These are phyloP conservation scores for Thalia dealbata DNA, from an alignment of 176 grass and related monocot species.

Conservation along the genomic window DNA sequence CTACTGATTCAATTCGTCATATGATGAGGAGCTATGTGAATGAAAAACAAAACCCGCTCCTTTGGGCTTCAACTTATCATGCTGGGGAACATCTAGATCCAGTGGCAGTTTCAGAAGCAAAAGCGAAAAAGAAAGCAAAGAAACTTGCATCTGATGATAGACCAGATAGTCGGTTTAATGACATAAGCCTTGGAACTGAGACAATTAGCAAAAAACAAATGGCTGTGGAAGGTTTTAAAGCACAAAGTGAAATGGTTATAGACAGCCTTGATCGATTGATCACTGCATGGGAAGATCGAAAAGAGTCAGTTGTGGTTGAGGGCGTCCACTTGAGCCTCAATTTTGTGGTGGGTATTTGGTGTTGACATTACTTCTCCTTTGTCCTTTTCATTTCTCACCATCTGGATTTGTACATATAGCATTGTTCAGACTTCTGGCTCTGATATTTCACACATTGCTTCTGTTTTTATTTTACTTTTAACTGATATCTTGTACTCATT, in stretches of 20 bases:
- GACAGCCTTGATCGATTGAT: conserved; percentile 19
- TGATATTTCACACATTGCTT: not conserved
- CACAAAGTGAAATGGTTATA: conserved; percentile 23
- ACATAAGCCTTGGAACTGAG: not conserved
- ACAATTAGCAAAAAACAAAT: conserved; percentile 19
- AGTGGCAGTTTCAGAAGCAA: conserved; percentile 19
- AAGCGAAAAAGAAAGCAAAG: conserved; percentile 15
- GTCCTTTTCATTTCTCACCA: not conserved
- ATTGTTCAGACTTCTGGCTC: not conserved
- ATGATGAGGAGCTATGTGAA: conserved; percentile 18
- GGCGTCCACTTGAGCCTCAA: conserved; percentile 24
- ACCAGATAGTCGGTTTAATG: not conserved
- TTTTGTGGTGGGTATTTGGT: conserved; percentile 12
- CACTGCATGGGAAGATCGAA: conserved; percentile 21
- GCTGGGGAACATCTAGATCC: conserved; percentile 21
- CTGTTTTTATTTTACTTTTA: not conserved
- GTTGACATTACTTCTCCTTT: not conserved
- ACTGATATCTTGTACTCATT: not conserved
- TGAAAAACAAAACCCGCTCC: conserved; percentile 15
- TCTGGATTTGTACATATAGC: not conserved
- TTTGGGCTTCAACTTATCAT: conserved; percentile 24
- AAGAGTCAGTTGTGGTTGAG: conserved; percentile 19
- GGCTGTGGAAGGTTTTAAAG: conserved; percentile 24
- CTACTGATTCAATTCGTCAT: conserved; percentile 23
- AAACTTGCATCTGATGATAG: conserved; percentile 9